phyloP scores from a whole-genome alignment of 768 basidiomycete genomes.

The Leccinum longicurvipes region DNA sequence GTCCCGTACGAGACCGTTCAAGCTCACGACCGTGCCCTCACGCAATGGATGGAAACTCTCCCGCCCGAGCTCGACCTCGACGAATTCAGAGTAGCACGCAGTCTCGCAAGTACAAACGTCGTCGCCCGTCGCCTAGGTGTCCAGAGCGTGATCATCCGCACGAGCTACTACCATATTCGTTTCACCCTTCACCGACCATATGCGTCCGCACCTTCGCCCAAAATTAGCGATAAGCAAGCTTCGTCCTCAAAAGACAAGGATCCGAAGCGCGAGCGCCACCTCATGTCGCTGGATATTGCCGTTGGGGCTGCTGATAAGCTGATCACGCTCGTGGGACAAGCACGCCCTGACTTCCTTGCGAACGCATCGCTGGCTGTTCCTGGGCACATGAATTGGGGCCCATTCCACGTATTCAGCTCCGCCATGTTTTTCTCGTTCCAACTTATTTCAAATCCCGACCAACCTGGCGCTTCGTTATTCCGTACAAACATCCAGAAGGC shows the following conservation, averaged over 20 bases:
- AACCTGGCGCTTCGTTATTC: constrained; percentile 74
- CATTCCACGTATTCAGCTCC: constrained; percentile 81
- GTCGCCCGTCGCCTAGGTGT: constrained; percentile 67
- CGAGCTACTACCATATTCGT: constrained; percentile 77
- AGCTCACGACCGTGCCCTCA: constrained; percentile 67
- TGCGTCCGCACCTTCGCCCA: constrained; percentile 36
- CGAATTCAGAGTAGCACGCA: constrained; percentile 70
- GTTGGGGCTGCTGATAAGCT: constrained; percentile 75
- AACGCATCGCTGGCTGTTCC: constrained; percentile 69
- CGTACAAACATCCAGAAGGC: constrained; percentile 73
- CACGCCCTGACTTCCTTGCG: constrained; percentile 71
- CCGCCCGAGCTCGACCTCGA: constrained; percentile 74
- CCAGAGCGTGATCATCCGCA: constrained; percentile 77
- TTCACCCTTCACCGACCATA: constrained; percentile 83
- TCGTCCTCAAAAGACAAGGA: constrained; percentile 31
- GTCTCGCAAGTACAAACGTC: constrained; percentile 60
- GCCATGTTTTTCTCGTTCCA: constrained; percentile 94
- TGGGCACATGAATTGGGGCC: constrained; percentile 81
- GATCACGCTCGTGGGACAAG: constrained; percentile 73
- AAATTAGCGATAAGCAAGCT: constrained; percentile 24
- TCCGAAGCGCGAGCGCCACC: constrained; percentile 37
- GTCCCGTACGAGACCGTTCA: constrained; percentile 72
- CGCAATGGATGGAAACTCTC: constrained; percentile 74
- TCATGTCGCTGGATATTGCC: constrained; percentile 68
- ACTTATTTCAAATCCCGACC: constrained; percentile 74